Base-by-base conservation (phyloP, 2,329 filamentous ascomycete species). In the Calonectria hongkongensis region DNA sequence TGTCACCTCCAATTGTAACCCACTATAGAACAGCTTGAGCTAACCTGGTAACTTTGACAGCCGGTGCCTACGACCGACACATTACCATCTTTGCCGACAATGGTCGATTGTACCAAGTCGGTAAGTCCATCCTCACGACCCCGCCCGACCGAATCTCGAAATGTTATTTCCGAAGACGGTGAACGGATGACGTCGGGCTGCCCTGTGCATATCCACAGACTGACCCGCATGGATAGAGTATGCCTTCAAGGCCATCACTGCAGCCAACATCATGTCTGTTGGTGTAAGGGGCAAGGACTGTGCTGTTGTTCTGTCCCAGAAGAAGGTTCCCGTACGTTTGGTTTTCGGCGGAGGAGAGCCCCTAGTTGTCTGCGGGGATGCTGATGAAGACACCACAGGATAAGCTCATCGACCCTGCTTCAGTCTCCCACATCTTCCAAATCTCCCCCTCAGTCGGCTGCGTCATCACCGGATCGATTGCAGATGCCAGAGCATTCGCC, bases 71-170 rank as follows among this genome's bases (percentile, higher is more conserved):
- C 88, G 97, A 99, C 88, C 92, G 97, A 89, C 97, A 99, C 88
- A 99, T 99, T 83, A 99, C 97, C 84, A 98, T 99, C 90, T 99
- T 99, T 89, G 98, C 97, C 75, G 97, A 99, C 86, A 96, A 98
- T 88, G 97, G 97, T 83, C 93, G 97, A 85, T 90, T 99, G 85
- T 99, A 98, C 86, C 97, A 99, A 98, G 97, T 99, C 86, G 97
- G 97, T 98, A 91, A 83, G 95, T 72, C 64, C 50, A 58, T 66
- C 68, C 68, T 56, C 33, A 21, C 30, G 25, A 50, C 66, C 30
- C 58, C 43, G 58, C 33, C 27, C 64, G 58, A 58, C 36, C 54
- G 51, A 64, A 65, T 66, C 65, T 65, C 69, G 71, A 74, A 72
- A 71, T 68, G 63, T 56, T 66, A 63, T 74, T 67, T 64, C 70